phyloP scores from a whole-genome alignment of 768 basidiomycete species.

The Rubroboletus satanas region DNA sequence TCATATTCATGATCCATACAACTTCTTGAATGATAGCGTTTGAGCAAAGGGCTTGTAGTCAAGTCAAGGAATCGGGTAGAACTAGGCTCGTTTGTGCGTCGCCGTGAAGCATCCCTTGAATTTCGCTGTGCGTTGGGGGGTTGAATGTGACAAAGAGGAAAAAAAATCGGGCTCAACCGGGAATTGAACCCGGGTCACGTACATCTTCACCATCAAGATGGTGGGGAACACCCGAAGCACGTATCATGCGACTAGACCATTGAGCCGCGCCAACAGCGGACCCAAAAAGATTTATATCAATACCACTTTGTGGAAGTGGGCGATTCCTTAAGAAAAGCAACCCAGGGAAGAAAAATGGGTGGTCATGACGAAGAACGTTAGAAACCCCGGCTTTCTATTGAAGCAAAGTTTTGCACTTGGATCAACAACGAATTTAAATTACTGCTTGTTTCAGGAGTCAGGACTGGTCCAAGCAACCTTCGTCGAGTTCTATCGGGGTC shows the following conservation, averaged over 20 bases:
- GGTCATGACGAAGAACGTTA: too few relatives aligned
- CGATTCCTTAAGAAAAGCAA: too few relatives aligned
- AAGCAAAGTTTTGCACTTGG: too few relatives aligned
- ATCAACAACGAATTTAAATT: too few relatives aligned
- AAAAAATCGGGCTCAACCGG: constrained; percentile 28
- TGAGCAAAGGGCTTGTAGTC: not conserved
- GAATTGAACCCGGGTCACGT: constrained; percentile 38
- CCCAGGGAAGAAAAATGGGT: too few relatives aligned
- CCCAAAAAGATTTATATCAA: not conserved
- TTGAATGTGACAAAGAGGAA: constrained; percentile 1
- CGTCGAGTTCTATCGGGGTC: too few relatives aligned
- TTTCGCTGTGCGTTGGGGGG: not conserved
- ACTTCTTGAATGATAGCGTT: not conserved
- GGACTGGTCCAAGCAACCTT: too few relatives aligned
- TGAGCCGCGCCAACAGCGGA: constrained; percentile 20
- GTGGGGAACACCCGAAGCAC: constrained; percentile 31
- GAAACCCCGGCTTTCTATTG: too few relatives aligned
- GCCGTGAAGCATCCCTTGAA: constrained; percentile 15
- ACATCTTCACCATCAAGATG: constrained; percentile 30
- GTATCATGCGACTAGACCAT: constrained; percentile 38
- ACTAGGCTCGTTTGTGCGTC: not conserved
- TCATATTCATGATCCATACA: constrained; percentile 16
- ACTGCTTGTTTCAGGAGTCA: not conserved
- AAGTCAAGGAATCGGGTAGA: not conserved
- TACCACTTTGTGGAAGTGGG: too few relatives aligned